Conservation (phyloP, 192 early-diverging fungal species). For the Coemansia sp. region DNA sequence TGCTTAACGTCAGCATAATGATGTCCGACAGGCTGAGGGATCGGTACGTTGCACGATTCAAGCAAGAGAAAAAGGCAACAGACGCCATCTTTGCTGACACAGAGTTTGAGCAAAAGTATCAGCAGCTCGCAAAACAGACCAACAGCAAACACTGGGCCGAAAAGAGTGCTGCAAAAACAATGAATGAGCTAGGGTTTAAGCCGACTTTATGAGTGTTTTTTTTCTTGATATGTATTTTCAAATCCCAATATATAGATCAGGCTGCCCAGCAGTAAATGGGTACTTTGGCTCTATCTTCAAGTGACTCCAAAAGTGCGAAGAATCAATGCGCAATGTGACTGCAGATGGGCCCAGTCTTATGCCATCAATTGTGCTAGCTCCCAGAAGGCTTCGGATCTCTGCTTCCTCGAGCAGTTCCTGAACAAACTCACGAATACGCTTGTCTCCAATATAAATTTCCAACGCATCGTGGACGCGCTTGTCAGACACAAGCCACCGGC, state of each 20-base stretch:
- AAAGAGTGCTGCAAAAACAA: conserved; percentile 12
- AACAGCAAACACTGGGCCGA: conserved; percentile 42
- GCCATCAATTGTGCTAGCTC: conserved; percentile 15
- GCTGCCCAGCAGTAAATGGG: conserved; percentile 14
- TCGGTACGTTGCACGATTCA: conserved; percentile 26
- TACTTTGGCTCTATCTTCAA: conserved; percentile 28
- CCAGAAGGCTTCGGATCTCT: conserved; percentile 14
- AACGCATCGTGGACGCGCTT: conserved; percentile 38
- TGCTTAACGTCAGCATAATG: conserved; percentile 37
- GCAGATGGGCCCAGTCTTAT: conserved; percentile 22
- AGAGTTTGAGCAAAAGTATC: conserved; percentile 26
- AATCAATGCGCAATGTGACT: conserved; percentile 41
- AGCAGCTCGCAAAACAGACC: conserved; percentile 16
- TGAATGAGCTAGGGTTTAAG: conserved; percentile 19
- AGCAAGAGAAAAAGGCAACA: conserved; percentile 19
- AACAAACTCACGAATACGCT: conserved; percentile 19
- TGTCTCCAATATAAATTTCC: conserved; percentile 26
- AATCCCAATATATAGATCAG: conserved; percentile 20
- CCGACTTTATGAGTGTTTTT: conserved; percentile 2
- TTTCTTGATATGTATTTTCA: conserved; percentile 1
- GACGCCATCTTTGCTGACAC: conserved; percentile 25
- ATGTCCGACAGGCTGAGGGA: conserved; percentile 27
- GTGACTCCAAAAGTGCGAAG: conserved; percentile 41
- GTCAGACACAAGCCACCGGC: conserved; percentile 50
- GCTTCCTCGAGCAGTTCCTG: conserved; percentile 23